These are phyloP conservation scores for Capsicum rhomboideum DNA, from an alignment of 257 asterid genomes.

Conservation along the genomic window DNA sequence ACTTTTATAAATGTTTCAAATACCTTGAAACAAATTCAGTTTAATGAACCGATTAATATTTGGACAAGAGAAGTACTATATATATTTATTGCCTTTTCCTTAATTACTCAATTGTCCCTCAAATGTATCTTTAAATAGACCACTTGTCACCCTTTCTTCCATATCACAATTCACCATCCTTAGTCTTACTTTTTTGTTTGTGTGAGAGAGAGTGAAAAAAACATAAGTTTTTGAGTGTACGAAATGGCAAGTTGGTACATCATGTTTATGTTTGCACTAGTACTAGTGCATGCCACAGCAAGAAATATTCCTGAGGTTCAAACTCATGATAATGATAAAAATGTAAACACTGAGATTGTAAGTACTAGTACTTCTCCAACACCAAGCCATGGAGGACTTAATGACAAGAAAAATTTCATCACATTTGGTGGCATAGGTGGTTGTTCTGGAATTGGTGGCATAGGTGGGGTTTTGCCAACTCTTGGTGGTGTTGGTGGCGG, in stretches of 20 bases:
- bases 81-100: conserved; percentile 1
- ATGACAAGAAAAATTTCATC: conserved; percentile 50
- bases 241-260: conserved; percentile 34
- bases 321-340: neutral
- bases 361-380: conserved; percentile 10
- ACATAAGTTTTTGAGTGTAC: neutral
- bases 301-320: conserved; percentile 38
- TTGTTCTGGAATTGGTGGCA: conserved; percentile 43
- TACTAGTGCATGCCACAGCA: conserved; percentile 33
- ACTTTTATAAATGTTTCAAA: neutral
- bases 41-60: neutral
- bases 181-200: neutral
- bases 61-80: conserved; percentile 7
- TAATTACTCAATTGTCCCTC: neutral
- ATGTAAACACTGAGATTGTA: conserved; percentile 8
- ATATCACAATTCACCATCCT: conserved; percentile 11
- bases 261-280: conserved; percentile 28
- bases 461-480: conserved; percentile 38
- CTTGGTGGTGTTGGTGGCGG: conserved; percentile 33
- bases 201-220: neutral
- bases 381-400: conserved; percentile 12
- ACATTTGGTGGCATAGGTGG: conserved; percentile 46
- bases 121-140: conserved; percentile 31
- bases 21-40: neutral
- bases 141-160: neutral